Percentiles rank a stretch among this genome's conserved stretches.
These are phyloP conservation scores for Gastrolobium bilobum DNA, from an alignment of 306 rosid genomes.

Conservation along the genomic window DNA sequence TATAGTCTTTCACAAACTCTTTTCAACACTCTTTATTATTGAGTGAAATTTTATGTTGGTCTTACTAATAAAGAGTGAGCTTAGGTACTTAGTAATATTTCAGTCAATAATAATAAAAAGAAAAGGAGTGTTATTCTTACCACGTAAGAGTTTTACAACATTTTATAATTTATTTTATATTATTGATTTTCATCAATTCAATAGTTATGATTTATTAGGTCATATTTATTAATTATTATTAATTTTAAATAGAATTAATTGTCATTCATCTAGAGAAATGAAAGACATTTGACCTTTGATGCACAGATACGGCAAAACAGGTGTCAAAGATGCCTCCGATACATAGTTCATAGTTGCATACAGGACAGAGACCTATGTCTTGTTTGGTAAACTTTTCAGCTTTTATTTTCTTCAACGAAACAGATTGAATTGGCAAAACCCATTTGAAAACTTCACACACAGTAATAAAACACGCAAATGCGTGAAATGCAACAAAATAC, in stretches of 20 bases:
- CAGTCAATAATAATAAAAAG: too few species aligned
- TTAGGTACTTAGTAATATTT: too few species aligned
- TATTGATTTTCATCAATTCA: too few species aligned
- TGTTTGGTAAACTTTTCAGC: background rate
- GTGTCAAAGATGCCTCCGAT: constrained; percentile 1
- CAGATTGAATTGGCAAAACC: background rate
- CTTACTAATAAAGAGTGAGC: too few species aligned
- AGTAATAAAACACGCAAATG: background rate
- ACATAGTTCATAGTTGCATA: background rate
- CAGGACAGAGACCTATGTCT: background rate
- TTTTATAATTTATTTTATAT: too few species aligned
- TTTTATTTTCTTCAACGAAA: background rate
- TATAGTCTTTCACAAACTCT: too few species aligned
- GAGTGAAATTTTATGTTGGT: too few species aligned
- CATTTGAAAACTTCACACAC: background rate
- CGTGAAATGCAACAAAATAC: background rate
- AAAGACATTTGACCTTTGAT: background rate
- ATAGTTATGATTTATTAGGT: too few species aligned
- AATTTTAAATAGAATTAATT: constrained; percentile 10
- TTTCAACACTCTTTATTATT: too few species aligned
- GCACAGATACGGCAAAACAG: background rate
- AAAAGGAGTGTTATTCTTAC: too few species aligned
- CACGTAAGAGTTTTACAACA: too few species aligned
- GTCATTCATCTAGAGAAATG: background rate
- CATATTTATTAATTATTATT: too few species aligned